Evolutionary conservation across 2,329 filamentous ascomycete species (phyloP).

Genomic region (Ophiostoma australiae): DNA sequence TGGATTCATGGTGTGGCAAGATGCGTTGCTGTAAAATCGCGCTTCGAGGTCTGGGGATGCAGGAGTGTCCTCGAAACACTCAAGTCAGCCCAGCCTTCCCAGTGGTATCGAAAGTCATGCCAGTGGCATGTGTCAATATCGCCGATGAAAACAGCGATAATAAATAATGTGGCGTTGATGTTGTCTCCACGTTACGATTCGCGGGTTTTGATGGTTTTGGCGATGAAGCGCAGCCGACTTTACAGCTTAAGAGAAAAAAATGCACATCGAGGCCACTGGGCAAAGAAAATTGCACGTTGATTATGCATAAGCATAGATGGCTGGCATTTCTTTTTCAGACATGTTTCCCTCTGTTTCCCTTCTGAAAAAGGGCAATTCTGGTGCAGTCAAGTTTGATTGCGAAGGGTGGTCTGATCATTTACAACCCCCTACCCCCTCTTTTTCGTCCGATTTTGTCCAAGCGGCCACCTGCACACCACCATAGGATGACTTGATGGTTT

Average conservation of each 20-base stretch:
- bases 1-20: neutral
- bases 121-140: neutral
- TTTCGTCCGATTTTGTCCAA: neutral
- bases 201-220: neutral
- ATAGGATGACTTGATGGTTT: neutral
- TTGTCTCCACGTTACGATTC: neutral
- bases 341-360: neutral
- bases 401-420: conserved; percentile 12
- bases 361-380: neutral
- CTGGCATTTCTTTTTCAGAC: neutral
- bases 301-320: neutral
- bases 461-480: neutral
- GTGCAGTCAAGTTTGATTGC: neutral
- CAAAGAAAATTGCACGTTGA: neutral
- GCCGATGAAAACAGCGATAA: neutral
- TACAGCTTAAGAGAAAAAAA: neutral
- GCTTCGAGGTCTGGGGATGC: neutral
- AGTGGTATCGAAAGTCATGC: neutral
- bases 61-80: neutral
- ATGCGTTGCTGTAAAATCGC: neutral
- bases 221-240: neutral
- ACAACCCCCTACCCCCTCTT: conserved; percentile 10
- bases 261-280: neutral
- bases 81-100: neutral
- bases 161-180: neutral